Evolutionary conservation across 345 rosid species (phyloP).

Genomic region (Physaria fendleri): DNA sequence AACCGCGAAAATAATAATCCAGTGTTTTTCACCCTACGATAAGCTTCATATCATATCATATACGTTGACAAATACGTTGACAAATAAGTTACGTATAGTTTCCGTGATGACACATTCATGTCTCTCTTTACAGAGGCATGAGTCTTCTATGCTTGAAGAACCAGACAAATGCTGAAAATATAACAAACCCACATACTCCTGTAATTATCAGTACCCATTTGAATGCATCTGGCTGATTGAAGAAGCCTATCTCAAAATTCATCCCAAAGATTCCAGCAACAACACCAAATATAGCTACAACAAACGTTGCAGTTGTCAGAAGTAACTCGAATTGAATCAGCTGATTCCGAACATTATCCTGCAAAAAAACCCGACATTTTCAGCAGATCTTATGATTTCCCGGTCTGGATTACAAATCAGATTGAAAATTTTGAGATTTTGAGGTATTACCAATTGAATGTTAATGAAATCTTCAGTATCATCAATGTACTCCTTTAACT

Average conservation of each 20-base stretch:
- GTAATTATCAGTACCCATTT: conserved; percentile 89
- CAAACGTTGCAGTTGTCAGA: conserved; percentile 87
- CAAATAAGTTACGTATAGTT: too few relatives aligned
- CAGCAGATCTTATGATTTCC: not conserved
- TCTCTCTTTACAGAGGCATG: conserved; percentile 55
- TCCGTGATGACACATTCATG: too few relatives aligned
- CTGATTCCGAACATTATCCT: conserved; percentile 96
- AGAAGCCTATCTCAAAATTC: conserved; percentile 67
- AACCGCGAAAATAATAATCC: not conserved
- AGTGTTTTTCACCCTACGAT: not conserved
- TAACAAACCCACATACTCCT: conserved; percentile 46
- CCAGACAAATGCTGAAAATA: conserved; percentile 76
- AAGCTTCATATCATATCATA: not conserved
- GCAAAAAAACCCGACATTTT: conserved; percentile 9
- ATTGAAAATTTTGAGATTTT: not conserved
- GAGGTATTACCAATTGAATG: conserved; percentile 68
- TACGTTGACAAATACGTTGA: not conserved
- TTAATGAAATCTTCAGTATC: conserved; percentile 97
- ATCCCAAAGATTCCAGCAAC: conserved; percentile 97
- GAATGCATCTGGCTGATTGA: conserved; percentile 57
- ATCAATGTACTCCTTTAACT: conserved; percentile 97
- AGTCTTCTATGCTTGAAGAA: conserved; percentile 92
- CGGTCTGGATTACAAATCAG: not conserved
- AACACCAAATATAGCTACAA: conserved; percentile 94
- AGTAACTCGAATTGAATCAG: conserved; percentile 94